Conservation (phyloP, 257 asterid genomes). For the Avicennia marina region DNA sequence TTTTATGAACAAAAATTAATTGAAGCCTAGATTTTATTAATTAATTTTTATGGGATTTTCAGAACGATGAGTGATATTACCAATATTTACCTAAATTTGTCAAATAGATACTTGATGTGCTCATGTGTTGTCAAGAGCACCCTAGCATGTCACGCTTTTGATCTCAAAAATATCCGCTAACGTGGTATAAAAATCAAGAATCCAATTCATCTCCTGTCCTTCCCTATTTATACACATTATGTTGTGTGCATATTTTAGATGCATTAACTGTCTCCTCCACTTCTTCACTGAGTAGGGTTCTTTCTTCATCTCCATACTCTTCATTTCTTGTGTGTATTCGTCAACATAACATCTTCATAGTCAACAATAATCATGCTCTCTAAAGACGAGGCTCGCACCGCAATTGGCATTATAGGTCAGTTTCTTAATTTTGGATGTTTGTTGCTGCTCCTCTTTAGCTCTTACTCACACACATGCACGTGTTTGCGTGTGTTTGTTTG, state of each 20-base stretch:
- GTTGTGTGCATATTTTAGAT: too few species aligned
- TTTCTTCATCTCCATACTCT: neutral
- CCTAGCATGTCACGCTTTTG: too few species aligned
- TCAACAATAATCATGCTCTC: constrained; percentile 27
- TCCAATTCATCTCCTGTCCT: too few species aligned
- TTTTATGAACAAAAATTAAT: too few species aligned
- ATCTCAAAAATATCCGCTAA: neutral
- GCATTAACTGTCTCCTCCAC: too few species aligned
- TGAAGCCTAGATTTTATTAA: neutral
- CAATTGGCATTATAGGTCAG: constrained; percentile 51
- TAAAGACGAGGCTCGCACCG: constrained; percentile 27
- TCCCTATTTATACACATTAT: too few species aligned
- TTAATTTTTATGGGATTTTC: neutral
- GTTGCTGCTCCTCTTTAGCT: too few species aligned
- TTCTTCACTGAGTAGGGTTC: neutral
- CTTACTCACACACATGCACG: too few species aligned
- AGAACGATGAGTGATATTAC: neutral
- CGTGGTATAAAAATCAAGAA: neutral
- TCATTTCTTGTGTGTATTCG: neutral
- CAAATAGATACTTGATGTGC: too few species aligned
- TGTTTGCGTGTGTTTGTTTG: too few species aligned
- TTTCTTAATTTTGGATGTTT: neutral
- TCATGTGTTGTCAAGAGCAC: neutral
- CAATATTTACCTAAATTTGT: neutral
- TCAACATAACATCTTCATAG: too few species aligned